Evolutionary conservation across 106 monocot genomes (phyloP).

Genomic region (Dendrobium catenatum): DNA sequence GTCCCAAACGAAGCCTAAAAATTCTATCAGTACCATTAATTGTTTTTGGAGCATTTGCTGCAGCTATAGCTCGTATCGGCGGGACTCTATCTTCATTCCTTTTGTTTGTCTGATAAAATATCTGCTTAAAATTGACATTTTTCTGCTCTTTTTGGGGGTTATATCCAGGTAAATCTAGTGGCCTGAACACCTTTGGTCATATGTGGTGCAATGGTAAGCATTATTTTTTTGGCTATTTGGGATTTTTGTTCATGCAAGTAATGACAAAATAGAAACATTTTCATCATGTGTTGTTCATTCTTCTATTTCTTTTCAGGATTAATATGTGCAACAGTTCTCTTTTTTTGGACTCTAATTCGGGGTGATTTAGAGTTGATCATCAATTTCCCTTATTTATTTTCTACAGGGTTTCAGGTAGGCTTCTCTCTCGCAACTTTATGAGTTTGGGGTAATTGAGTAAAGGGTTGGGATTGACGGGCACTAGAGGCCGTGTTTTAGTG

Average conservation of each 20-base stretch:
- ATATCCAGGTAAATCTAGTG: conserved; percentile 68
- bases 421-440: neutral
- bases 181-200: conserved; percentile 92
- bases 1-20: conserved; percentile 4
- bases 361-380: conserved; percentile 63
- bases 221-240: too few relatives aligned
- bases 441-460: too few relatives aligned
- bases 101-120: neutral
- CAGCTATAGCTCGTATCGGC: conserved; percentile 90
- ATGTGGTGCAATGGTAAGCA: conserved; percentile 95
- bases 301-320: conserved; percentile 43
- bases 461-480: too few relatives aligned
- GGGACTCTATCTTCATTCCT: conserved; percentile 15
- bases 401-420: conserved; percentile 73
- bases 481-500: too few relatives aligned
- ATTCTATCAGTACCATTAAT: conserved; percentile 65
- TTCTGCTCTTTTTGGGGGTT: neutral
- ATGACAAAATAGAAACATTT: too few relatives aligned
- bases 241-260: too few relatives aligned
- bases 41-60: conserved; percentile 87
- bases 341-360: conserved; percentile 69
- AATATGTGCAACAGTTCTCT: conserved; percentile 43
- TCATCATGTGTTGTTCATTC: neutral
- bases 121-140: neutral
- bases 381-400: conserved; percentile 37